Evolutionary conservation across 1,284 basidiomycete genomes (phyloP).

Genomic region (Golubevia sp.): DNA sequence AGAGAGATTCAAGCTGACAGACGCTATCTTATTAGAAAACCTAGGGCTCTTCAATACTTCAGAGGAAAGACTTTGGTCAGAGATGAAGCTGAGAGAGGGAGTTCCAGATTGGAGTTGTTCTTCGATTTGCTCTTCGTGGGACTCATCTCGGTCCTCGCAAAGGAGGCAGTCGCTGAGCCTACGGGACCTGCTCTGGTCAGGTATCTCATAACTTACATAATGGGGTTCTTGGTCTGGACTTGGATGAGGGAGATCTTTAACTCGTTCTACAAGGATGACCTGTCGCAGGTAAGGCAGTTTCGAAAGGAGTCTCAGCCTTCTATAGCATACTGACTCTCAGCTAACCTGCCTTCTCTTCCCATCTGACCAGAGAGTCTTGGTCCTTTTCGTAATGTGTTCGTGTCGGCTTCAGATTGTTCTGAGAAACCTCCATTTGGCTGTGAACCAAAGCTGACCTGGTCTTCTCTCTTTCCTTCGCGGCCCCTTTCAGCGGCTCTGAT

Average conservation of each 20-base stretch:
- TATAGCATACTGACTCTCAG: neutral
- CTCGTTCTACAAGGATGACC: conserved; percentile 43
- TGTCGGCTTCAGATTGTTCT: too few relatives aligned
- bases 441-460: too few relatives aligned
- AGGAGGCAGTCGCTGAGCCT: conserved; percentile 35
- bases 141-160: conserved; percentile 35
- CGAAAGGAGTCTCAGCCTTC: neutral
- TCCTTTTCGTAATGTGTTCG: conserved; percentile 42
- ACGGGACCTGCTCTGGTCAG: conserved; percentile 32
- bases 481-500: conserved; percentile 18
- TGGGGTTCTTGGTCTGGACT: conserved; percentile 42
- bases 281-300: conserved; percentile 20
- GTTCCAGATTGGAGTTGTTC: conserved; percentile 35
- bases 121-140: conserved; percentile 49
- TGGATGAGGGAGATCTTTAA: conserved; percentile 46
- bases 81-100: conserved; percentile 31
- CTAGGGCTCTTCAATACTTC: conserved; percentile 45
- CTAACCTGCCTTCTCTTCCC: neutral
- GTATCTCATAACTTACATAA: conserved; percentile 38
- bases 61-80: conserved; percentile 32
- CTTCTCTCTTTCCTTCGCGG: too few relatives aligned
- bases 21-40: conserved; percentile 40
- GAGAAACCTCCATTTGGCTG: too few relatives aligned
- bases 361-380: conserved; percentile 16
- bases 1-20: conserved; percentile 25